Conservation (phyloP, 208 protist species). For the Endotrypanum monterogeii region DNA sequence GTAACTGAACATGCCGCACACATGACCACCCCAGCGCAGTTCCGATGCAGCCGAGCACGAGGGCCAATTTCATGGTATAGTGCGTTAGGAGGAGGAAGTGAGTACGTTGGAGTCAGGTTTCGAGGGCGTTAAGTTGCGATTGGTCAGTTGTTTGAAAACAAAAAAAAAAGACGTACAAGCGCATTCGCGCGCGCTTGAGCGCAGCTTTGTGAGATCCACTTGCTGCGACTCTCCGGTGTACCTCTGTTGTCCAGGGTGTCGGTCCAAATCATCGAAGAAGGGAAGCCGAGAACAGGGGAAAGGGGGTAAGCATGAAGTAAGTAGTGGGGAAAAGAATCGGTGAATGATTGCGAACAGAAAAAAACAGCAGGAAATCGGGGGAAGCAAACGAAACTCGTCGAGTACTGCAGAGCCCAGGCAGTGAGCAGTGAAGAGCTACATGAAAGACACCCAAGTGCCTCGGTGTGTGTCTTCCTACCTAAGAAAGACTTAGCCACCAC, state of each 20-base stretch:
- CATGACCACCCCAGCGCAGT: constrained; percentile 65
- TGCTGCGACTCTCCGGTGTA: neutral
- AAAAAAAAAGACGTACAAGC: neutral
- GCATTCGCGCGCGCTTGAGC: neutral
- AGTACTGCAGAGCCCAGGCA: too few species aligned
- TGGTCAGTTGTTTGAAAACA: neutral
- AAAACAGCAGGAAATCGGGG: too few species aligned
- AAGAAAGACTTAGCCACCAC: neutral
- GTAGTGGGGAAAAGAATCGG: neutral
- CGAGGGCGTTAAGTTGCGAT: neutral
- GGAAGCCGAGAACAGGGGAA: neutral
- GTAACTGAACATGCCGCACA: constrained; percentile 74
- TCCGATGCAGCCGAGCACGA: constrained; percentile 31
- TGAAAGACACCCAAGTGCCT: neutral
- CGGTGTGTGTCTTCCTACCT: too few species aligned
- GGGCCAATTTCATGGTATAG: constrained; percentile 20
- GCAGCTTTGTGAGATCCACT: neutral
- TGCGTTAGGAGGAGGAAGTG: constrained; percentile 6
- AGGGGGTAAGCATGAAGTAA: neutral
- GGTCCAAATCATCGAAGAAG: neutral
- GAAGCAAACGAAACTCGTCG: too few species aligned
- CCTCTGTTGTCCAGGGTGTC: neutral
- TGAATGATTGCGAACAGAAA: neutral
- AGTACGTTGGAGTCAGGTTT: neutral
- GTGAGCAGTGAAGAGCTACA: too few species aligned